Conservation (phyloP, 305 asterid genomes). For the Stenogyne calaminthoides region DNA sequence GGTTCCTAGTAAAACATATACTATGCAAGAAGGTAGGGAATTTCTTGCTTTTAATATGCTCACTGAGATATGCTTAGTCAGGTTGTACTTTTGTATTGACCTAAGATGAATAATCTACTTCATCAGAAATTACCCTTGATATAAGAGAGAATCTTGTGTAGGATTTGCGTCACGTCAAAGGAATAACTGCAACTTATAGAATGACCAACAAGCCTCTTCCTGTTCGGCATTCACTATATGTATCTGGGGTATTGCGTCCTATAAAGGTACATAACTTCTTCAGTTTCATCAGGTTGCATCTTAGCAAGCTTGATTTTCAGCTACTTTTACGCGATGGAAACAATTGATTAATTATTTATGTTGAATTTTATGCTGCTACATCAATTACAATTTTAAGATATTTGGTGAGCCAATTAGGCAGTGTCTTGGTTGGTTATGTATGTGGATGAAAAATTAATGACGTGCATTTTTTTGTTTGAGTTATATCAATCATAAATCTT, state of each 20-base stretch:
- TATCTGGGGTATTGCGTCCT: conserved; percentile 79
- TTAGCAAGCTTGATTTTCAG: conserved; percentile 4
- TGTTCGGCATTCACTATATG: conserved; percentile 89
- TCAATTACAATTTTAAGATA: not conserved
- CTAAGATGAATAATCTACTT: conserved; percentile 20
- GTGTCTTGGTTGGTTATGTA: not conserved
- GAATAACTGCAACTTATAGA: conserved; percentile 93
- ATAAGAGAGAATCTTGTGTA: conserved; percentile 34
- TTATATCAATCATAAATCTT: conserved; percentile 9
- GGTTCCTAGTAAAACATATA: not conserved
- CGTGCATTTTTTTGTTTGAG: conserved; percentile 12
- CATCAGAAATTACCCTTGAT: conserved; percentile 7
- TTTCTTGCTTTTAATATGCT: not conserved
- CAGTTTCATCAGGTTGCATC: conserved; percentile 10
- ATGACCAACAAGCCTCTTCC: conserved; percentile 98
- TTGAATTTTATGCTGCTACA: not conserved
- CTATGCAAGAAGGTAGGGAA: conserved; percentile 5
- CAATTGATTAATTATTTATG: not conserved
- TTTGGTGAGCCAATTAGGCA: not conserved
- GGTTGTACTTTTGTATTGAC: conserved; percentile 18
- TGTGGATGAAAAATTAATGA: conserved; percentile 11
- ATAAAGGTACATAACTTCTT: conserved; percentile 61
- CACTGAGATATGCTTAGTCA: not conserved
- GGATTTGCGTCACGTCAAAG: conserved; percentile 90
- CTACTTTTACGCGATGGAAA: conserved; percentile 9